Conservation (phyloP, 2,329 filamentous ascomycete species). For the Botrytis squamosa region DNA sequence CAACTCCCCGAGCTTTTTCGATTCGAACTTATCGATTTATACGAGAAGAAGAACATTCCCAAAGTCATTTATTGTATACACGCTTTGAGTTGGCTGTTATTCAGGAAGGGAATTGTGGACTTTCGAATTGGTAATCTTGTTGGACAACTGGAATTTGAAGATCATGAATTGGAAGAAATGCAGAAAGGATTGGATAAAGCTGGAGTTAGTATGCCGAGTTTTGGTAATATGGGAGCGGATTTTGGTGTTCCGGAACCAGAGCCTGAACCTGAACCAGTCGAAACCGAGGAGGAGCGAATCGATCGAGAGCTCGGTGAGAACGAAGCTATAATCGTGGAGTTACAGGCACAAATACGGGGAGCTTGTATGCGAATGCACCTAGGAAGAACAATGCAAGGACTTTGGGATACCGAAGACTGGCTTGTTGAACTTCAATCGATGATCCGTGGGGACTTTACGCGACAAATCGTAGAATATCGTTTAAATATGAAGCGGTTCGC, state of each 20-base stretch:
- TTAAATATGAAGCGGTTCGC: slow-evolving; percentile 82
- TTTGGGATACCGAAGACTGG: slow-evolving; percentile 82
- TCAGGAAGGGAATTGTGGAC: slow-evolving; percentile 88
- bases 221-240: slow-evolving; percentile 94
- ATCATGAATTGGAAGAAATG: slow-evolving; percentile 94
- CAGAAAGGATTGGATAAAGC: slow-evolving; percentile 96
- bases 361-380: slow-evolving; percentile 75
- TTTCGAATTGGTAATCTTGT: slow-evolving; percentile 97
- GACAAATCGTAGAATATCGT: slow-evolving; percentile 80
- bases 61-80: slow-evolving; percentile 99
- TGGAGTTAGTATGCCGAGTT: slow-evolving; percentile 94
- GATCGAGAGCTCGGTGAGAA: slow-evolving; percentile 78
- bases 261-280: slow-evolving; percentile 71
- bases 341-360: slow-evolving; percentile 85
- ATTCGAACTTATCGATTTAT: slow-evolving; percentile 95
- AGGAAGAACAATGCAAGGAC: slow-evolving; percentile 77
- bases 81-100: slow-evolving; percentile 94
- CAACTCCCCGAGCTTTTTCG: slow-evolving; percentile 93
- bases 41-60: slow-evolving; percentile 99
- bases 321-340: slow-evolving; percentile 68
- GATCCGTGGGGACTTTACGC: slow-evolving; percentile 82
- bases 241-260: slow-evolving; percentile 78
- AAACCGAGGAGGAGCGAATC: slow-evolving; percentile 87
- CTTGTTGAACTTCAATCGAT: slow-evolving; percentile 81
- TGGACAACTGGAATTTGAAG: slow-evolving; percentile 93